Evolutionary conservation across 1,139 yeast species (phyloP), one percentile per base, ranked within the genome.

Genomic region (Geotrichum restrictum): DNA sequence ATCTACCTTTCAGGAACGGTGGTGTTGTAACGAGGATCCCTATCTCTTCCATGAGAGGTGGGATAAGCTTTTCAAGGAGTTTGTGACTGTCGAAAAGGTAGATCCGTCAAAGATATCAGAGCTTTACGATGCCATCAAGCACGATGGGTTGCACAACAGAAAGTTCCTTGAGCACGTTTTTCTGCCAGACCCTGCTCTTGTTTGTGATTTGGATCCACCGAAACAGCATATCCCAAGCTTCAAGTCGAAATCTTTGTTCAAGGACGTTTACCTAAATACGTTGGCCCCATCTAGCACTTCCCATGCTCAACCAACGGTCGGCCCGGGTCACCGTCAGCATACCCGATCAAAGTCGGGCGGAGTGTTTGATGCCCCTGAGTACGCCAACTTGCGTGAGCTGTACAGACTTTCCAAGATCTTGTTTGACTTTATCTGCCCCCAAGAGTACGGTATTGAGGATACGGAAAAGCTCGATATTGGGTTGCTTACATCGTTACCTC

Each of bases 21-120:
- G 99, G 99, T 94, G 99, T 67, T 91, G 98, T 70, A 94, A 89
- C 27, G 99, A 94, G 68, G 97, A 93, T 67, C 93, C 98, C 1
- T 73, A 78, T 57, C 71, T 94, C 57, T 93, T 94, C 71, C 83
- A 82, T 60, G 99, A 94, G 72, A 79, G 99, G 65, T 94, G 99
- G 99, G 97, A 93, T 63, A 94, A 94, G 68, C 74, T 94, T 48
- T 94, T 94, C 69, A 87, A 82, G 61, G 99, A 94, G 69, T 94
- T 94, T 70, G 82, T 84, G 33, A 82, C 88, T 48, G 95, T 89
- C 47, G 99, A 94, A 62, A 94, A 94, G 70, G 96, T 95, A 1
- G 98, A 94, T 69, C 99, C 99, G 18, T 85, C 97, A 1, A 93
- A 93, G 70, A 93, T 94, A 55, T 86, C 96, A 43, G 99, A 94